A percentile compares a stretch with the other conserved stretches of the same genome.
Evolutionary conservation across 148 eudicot species (phyloP).

Genomic region (Linanthus parryae): DNA sequence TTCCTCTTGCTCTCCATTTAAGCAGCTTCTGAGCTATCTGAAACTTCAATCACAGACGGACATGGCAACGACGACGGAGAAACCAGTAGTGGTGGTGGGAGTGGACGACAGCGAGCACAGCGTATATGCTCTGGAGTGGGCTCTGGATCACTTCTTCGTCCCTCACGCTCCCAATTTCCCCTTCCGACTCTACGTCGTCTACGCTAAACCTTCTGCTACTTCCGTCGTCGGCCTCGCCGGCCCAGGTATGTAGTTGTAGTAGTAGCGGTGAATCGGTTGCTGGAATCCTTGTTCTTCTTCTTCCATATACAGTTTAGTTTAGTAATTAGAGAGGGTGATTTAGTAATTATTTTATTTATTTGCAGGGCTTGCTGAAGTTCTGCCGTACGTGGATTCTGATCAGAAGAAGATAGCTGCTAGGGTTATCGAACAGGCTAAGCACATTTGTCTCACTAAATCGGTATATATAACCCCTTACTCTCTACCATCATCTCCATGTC

Average conservation of each 20-base stretch:
- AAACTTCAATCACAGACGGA: too few relatives aligned
- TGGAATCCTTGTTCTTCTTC: background rate
- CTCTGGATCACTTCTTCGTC: slow-evolving; percentile 45
- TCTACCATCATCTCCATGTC: too few relatives aligned
- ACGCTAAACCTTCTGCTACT: slow-evolving; percentile 47
- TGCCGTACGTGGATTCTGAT: slow-evolving; percentile 36
- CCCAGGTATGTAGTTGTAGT: slow-evolving; percentile 31
- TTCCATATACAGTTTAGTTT: background rate
- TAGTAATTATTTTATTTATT: background rate
- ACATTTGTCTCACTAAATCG: slow-evolving; percentile 33
- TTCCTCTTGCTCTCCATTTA: too few relatives aligned
- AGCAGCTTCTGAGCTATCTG: too few relatives aligned
- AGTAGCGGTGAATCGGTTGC: background rate
- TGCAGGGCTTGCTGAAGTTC: slow-evolving; percentile 41
- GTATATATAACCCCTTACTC: slow-evolving; percentile 10
- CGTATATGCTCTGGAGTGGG: slow-evolving; percentile 56
- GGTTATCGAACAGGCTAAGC: slow-evolving; percentile 38
- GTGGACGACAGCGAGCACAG: slow-evolving; percentile 67
- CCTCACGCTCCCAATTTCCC: slow-evolving; percentile 29
- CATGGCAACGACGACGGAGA: too few relatives aligned
- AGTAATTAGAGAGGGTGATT: too few relatives aligned
- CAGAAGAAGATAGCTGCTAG: slow-evolving; percentile 42
- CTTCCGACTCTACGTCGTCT: slow-evolving; percentile 46
- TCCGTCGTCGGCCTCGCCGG: slow-evolving; percentile 43
- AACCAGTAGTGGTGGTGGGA: too few relatives aligned